Conservation (phyloP, 495 filamentous ascomycete species). For the Annulohypoxylon bovei region DNA sequence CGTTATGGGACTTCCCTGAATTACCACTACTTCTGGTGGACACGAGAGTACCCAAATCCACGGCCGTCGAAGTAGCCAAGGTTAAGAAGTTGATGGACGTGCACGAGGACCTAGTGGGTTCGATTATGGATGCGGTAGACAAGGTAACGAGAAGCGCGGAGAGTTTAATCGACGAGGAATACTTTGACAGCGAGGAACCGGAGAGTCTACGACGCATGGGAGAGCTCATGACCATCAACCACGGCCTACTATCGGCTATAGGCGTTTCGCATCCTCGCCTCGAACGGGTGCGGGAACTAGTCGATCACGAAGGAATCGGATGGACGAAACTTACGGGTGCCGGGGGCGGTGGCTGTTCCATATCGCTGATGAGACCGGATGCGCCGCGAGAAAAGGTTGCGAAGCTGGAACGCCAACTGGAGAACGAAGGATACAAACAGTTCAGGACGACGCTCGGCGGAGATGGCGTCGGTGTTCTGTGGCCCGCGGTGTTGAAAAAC, state of each 20-base stretch:
- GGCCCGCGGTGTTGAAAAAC: constrained; percentile 85
- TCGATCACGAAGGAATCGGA: constrained; percentile 88
- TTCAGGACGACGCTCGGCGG: constrained; percentile 91
- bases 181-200: constrained; percentile 68
- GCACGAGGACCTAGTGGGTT: constrained; percentile 76
- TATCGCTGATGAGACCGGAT: constrained; percentile 81
- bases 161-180: constrained; percentile 70
- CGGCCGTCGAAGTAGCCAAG: constrained; percentile 83
- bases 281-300: constrained; percentile 90
- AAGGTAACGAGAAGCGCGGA: constrained; percentile 79
- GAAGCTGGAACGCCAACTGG: constrained; percentile 72
- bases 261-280: constrained; percentile 94
- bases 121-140: constrained; percentile 84
- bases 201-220: constrained; percentile 74
- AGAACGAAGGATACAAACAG: constrained; percentile 78
- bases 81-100: constrained; percentile 74
- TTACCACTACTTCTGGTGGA: constrained; percentile 89
- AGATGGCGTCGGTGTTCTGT: constrained; percentile 91
- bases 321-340: constrained; percentile 98
- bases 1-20: constrained; percentile 86
- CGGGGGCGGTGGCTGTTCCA: constrained; percentile 93
- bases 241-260: constrained; percentile 85
- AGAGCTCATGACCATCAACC: constrained; percentile 90
- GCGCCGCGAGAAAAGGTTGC: constrained; percentile 60
- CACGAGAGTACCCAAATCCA: constrained; percentile 84